phyloP scores from a whole-genome alignment of 495 filamentous ascomycete genomes.

The Cairneyella variabilis region DNA sequence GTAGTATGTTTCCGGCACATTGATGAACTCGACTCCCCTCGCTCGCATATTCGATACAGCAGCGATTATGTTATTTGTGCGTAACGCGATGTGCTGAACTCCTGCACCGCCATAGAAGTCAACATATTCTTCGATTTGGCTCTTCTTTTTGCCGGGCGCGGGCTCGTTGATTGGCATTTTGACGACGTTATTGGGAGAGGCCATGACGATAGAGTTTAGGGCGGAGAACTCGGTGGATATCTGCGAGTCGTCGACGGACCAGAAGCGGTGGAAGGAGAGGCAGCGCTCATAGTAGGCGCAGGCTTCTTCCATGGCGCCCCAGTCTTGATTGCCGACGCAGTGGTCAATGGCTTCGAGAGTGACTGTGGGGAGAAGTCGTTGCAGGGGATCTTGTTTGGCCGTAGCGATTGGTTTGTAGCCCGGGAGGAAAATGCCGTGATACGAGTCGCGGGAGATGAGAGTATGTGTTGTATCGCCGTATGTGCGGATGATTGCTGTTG shows the following conservation, averaged over 20 bases:
- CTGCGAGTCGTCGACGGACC: slow-evolving; percentile 84
- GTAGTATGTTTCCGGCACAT: slow-evolving; percentile 79
- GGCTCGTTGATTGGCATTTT: slow-evolving; percentile 99
- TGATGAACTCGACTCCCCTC: slow-evolving; percentile 85
- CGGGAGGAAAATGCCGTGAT: slow-evolving; percentile 73
- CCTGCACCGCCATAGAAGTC: slow-evolving; percentile 81
- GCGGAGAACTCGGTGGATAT: slow-evolving; percentile 89
- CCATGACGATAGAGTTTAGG: slow-evolving; percentile 82
- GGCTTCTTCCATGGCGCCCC: slow-evolving; percentile 78
- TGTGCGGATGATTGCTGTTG: slow-evolving; percentile 72
- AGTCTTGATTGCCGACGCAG: slow-evolving; percentile 92
- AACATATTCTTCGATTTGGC: slow-evolving; percentile 91
- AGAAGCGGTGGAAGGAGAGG: slow-evolving; percentile 93
- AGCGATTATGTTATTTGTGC: slow-evolving; percentile 71
- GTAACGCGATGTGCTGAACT: slow-evolving; percentile 88
- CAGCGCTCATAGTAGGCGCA: slow-evolving; percentile 87
- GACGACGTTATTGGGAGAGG: slow-evolving; percentile 71
- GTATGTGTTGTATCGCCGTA: slow-evolving; percentile 94
- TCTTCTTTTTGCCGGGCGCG: slow-evolving; percentile 76
- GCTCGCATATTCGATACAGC: slow-evolving; percentile 70
- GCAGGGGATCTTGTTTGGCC: slow-evolving; percentile 27
- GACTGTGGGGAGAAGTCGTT: slow-evolving; percentile 61
- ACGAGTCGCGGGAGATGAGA: slow-evolving; percentile 62
- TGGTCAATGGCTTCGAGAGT: slow-evolving; percentile 74
- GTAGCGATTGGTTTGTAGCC: slow-evolving; percentile 56